Evolutionary conservation across 2,329 filamentous ascomycete genomes (phyloP), one percentile per base, ranked within the genome.

Genomic region (Orbilia oligospora): DNA sequence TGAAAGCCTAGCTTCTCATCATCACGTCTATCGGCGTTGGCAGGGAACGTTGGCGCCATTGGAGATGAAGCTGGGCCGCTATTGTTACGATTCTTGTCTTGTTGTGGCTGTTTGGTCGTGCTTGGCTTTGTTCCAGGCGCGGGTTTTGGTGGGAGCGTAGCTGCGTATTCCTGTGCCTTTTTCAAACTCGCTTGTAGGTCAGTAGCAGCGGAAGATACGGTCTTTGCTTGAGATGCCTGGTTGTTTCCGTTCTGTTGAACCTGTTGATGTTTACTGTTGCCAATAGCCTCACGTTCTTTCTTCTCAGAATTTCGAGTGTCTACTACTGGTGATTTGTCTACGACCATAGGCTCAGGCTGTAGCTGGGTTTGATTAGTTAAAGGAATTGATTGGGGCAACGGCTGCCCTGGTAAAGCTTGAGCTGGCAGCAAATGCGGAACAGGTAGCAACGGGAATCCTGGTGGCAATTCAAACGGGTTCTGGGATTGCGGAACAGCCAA

Each of bases 121-220:
- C 46, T 76, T 10, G 64, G 71, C 22, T 73, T 73, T 36, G 55
- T 30, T 20, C 56, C 72, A 12, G 55, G 49, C 20, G 53, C 44
- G 5, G 73, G 73, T 46, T 71, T 77, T 16, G 73, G 73, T 36
- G 73, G 73, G 18, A 77, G 53, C 2, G 73, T 65, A 66, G 67
- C 73, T 16, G 67, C 67, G 51, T 67, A 71, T 66, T 71, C 73
- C 36, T 77, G 73, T 24, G 73, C 73, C 61, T 71, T 77, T 44
- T 77, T 77, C 67, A 77, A 67, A 16, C 66, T 53, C 24, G 72
- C 66, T 46, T 76, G 72, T 61, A 77, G 53, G 63, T 77, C 73
- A 77, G 66, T 55, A 77, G 27, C 20, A 38, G 22, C 36, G 46
- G 63, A 8, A 44, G 67, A 18, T 10, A 63, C 27, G 27, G 56